These are phyloP conservation scores for Gloeostereum incarnatum DNA, from an alignment of 768 basidiomycete genomes.

Conservation along the genomic window DNA sequence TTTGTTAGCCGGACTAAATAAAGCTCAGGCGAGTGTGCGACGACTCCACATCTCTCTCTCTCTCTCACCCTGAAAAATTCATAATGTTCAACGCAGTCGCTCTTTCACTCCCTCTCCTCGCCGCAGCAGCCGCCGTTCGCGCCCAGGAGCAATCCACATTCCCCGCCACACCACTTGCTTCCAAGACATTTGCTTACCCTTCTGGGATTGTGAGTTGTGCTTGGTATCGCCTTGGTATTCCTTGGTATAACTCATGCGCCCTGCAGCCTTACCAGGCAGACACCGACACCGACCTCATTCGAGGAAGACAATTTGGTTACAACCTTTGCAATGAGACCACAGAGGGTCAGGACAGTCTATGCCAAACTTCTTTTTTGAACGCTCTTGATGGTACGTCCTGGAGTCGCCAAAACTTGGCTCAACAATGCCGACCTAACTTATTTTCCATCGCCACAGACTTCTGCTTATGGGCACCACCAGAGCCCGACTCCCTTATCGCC, in stretches of 20 bases:
- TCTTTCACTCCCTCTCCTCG: too few species aligned
- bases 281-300: slow-evolving; percentile 19
- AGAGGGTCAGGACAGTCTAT: slow-evolving; percentile 32
- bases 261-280: slow-evolving; percentile 40
- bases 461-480: slow-evolving; percentile 54
- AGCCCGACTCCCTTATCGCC: slow-evolving; percentile 45
- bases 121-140: not conserved
- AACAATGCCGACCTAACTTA: slow-evolving; percentile 8
- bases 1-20: too few species aligned
- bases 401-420: too few species aligned
- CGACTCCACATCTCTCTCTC: too few species aligned
- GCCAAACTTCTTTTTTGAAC: slow-evolving; percentile 33
- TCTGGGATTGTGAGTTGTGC: slow-evolving; percentile 29
- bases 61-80: too few species aligned
- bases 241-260: too few species aligned
- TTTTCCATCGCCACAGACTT: slow-evolving; percentile 37
- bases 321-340: slow-evolving; percentile 45
- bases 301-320: slow-evolving; percentile 46
- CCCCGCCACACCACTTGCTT: slow-evolving; percentile 29
- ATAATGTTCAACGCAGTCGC: too few species aligned
- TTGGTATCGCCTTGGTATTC: too few species aligned
- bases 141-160: slow-evolving; percentile 16
- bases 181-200: slow-evolving; percentile 32
- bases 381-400: slow-evolving; percentile 3
- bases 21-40: too few species aligned